These are phyloP conservation scores for Ballota nigra DNA, from an alignment of 257 asterid genomes.

Conservation along the genomic window DNA sequence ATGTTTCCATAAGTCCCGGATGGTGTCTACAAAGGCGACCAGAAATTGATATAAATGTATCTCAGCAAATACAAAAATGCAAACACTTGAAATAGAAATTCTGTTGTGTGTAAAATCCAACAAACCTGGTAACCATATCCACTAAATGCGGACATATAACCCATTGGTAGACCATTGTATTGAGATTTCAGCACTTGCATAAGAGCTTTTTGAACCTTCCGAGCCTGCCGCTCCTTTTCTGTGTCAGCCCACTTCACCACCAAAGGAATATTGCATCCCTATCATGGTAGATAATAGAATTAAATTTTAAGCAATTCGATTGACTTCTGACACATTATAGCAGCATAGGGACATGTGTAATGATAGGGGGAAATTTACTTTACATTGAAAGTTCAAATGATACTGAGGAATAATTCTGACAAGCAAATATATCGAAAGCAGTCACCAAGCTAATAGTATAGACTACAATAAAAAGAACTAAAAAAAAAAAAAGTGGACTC, in stretches of 20 bases:
- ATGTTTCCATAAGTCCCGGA: conserved; percentile 73
- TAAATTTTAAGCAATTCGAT: conserved; percentile 13
- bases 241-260: conserved; percentile 99
- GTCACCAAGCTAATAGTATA: neutral
- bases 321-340: neutral
- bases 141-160: conserved; percentile 76
- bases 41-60: conserved; percentile 28
- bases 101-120: conserved; percentile 5
- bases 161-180: conserved; percentile 77
- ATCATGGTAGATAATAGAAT: conserved; percentile 16
- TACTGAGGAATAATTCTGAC: neutral
- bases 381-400: neutral
- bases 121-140: conserved; percentile 93
- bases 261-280: conserved; percentile 90
- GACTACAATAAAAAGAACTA: neutral
- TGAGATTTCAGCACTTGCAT: conserved; percentile 53
- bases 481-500: neutral
- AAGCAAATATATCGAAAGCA: conserved; percentile 10
- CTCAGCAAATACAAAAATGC: conserved; percentile 7
- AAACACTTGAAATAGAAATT: neutral
- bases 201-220: conserved; percentile 84
- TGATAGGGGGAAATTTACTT: neutral
- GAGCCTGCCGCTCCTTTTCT: conserved; percentile 89
- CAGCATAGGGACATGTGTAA: neutral
- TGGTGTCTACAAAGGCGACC: conserved; percentile 64